Percentiles rank a stretch among this genome's conserved stretches.
These are phyloP conservation scores for Cylindrotheca fusiformis DNA, from an alignment of 108 stramenopile species.

Conservation along the genomic window DNA sequence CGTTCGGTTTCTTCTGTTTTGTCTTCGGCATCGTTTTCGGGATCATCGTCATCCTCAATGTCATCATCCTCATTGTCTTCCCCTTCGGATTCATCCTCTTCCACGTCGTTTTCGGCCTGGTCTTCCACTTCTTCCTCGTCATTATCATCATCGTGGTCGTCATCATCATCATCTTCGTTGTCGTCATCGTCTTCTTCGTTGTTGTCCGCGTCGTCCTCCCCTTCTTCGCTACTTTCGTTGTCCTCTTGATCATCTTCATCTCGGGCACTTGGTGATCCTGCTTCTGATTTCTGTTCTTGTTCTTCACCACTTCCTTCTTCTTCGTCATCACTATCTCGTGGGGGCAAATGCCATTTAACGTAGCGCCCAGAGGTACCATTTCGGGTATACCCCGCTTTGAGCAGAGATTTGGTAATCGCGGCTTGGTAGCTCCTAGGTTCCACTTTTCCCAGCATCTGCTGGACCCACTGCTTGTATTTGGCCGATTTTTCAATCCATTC, in stretches of 20 bases:
- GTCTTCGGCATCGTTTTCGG: constrained; percentile 3
- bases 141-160: constrained; percentile 10
- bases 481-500: constrained; percentile 46
- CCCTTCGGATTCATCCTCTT: constrained; percentile 14
- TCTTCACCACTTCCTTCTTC: constrained; percentile 6
- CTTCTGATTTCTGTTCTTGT: constrained; percentile 7
- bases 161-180: constrained; percentile 6
- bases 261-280: neutral
- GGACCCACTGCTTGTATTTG: constrained; percentile 38
- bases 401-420: constrained; percentile 48
- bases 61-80: constrained; percentile 19
- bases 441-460: constrained; percentile 49
- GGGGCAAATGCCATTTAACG: constrained; percentile 48
- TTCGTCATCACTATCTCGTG: neutral
- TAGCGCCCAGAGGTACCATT: constrained; percentile 38
- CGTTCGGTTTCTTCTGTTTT: neutral
- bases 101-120: constrained; percentile 12
- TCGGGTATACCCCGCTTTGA: constrained; percentile 41
- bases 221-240: constrained; percentile 6
- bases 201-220: constrained; percentile 1
- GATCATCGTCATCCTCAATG: constrained; percentile 11
- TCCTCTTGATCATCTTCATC: constrained; percentile 14
- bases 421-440: constrained; percentile 48
- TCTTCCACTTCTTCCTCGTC: constrained; percentile 1
- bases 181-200: constrained; percentile 2